A percentile compares a stretch with the other conserved stretches of the same genome.
Evolutionary conservation across 2,329 filamentous ascomycete species (phyloP).

Genomic region (Aspergillus hiratsukae): DNA sequence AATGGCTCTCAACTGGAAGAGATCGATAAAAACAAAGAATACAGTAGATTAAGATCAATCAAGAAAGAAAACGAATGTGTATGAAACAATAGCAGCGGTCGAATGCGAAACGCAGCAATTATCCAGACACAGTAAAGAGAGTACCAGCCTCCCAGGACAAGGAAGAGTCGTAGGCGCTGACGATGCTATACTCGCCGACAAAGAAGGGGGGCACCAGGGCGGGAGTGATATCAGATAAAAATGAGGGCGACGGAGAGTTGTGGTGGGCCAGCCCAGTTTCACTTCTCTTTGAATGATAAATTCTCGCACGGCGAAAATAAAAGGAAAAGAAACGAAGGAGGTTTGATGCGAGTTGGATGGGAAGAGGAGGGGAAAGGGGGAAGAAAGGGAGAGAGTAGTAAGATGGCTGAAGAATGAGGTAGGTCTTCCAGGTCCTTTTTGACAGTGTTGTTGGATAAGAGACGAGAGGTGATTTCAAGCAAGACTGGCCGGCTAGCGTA

Average conservation of each 20-base stretch:
- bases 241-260: conserved; percentile 28
- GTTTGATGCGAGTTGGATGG: conserved; percentile 12
- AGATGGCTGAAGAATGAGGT: conserved; percentile 9
- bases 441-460: conserved; percentile 9
- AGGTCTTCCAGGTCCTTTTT: conserved; percentile 6
- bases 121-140: conserved; percentile 28
- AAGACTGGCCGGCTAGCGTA: conserved; percentile 14
- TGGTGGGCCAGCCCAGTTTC: conserved; percentile 35
- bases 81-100: conserved; percentile 9
- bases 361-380: conserved; percentile 9
- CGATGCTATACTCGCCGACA: conserved; percentile 17
- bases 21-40: not conserved
- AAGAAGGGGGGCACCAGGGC: conserved; percentile 14
- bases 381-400: conserved; percentile 13
- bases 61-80: conserved; percentile 7
- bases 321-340: conserved; percentile 18
- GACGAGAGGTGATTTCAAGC: conserved; percentile 4
- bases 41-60: conserved; percentile 1
- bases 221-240: conserved; percentile 4
- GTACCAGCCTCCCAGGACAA: conserved; percentile 30
- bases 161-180: conserved; percentile 17
- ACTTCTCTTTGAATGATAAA: conserved; percentile 24
- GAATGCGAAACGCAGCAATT: conserved; percentile 14
- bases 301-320: conserved; percentile 34
- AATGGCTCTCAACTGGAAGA: not conserved